Base-by-base conservation (phyloP, 768 basidiomycete species). In the Terana coerulea region DNA sequence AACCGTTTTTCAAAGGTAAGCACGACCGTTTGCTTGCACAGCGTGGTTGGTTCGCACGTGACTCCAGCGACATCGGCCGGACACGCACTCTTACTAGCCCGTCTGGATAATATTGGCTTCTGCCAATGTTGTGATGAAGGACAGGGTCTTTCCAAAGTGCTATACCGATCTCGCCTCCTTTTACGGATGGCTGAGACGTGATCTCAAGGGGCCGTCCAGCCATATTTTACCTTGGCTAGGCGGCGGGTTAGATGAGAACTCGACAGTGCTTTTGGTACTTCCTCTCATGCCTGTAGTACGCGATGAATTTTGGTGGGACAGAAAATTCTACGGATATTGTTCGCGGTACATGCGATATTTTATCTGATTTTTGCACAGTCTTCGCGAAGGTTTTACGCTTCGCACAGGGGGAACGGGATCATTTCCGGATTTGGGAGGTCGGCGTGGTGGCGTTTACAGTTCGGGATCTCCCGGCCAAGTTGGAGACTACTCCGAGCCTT, bases 131-230 rank as follows among this genome's bases (percentile, higher is more conserved):
- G 24, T 5, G 19, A 43, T 51, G 49, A 51, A 42, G 49, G 49
- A 51, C n/a, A 31, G 49, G 49, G 49, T 51, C 41, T 51, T 31
- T 42, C 30, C 11, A 19, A 37, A n/a, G 49, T 51, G 49, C 49
- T 10, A 51, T 6, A 51, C 15, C 1, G n/a, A 31, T 41, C 41
- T 30, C 31, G 19, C 14, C 43, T n/a, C n/a, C n/a, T n/a, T 3
- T 29, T 45, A 15, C 10, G 8, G 31, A n/a, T n/a, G n/a, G n/a
- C n/a, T n/a, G n/a, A 14, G 49, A 28, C 49, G 49, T 25, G 41
- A 51, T 31, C 49, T 51, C 49, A 51, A 51, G 49, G 49, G 49
- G 49, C 49, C 49, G 35, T 51, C 49, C 15, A 29, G 37, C 30
- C 41, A 17, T 30, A 11, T 33, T 31, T 43, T 25, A 24, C 15